Evolutionary conservation across 2,329 filamentous ascomycete species (phyloP), one percentile per base, ranked within the genome.

Genomic region (Penicillium sp.): DNA sequence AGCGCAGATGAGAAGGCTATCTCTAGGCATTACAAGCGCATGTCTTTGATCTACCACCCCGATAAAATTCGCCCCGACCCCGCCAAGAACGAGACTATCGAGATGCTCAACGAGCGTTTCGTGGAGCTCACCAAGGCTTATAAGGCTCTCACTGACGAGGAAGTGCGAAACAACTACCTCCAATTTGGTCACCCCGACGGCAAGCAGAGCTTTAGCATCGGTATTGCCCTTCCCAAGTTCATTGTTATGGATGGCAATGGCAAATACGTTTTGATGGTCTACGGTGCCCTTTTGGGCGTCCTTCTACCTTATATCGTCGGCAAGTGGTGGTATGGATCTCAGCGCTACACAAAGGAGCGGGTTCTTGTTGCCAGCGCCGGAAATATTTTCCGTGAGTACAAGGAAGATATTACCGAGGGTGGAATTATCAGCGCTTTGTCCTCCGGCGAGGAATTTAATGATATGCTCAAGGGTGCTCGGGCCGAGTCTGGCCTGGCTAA

Each of bases 311-410:
- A 95, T 74, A 81, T 94, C 48, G 93, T 99, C 56, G 94, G 94
- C 48, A 92, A 89, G 58, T 99, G 94, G 94, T 99, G 94, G 94
- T 99, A 99, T 73, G 94, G 95, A 60, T 95, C 91, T 35, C 93
- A 96, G 76, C 86, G 88, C 68, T 86, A 90, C 76, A 97, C 94
- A 38, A 95, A 93, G 78, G 95, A 99, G 76, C 91, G 91, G 67
- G 89, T 97, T 27, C 82, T 96, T 55, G 89, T 97, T 73, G 91
- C 94, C 72, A 97, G 90, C 75, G 93, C 95, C 67, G 95, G 95
- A 75, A 93, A 91, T 65, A 84, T 99, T 58, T 97, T 99, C 84
- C 89, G 88, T 67, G 91, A 96, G 71, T 99, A 95, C 77, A 87
- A 90, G 63, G 93, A 96, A 54, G 85, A 86, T 62, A 89, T 94